These are phyloP conservation scores for Boletus sp. DNA, from an alignment of 1,284 basidiomycete genomes.

Conservation along the genomic window DNA sequence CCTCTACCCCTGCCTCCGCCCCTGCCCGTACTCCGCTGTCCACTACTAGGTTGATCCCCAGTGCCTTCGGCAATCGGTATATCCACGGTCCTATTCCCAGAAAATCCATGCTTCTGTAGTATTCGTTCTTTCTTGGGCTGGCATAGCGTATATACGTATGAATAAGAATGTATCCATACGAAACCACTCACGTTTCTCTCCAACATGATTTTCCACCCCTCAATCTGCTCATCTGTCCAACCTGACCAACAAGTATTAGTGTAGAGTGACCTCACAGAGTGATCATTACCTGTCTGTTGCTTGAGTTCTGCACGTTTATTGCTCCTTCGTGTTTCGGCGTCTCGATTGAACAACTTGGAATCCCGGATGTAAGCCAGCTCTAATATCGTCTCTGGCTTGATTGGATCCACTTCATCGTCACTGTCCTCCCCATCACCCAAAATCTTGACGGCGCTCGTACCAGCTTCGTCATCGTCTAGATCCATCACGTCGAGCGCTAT, in stretches of 20 bases:
- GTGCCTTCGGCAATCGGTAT: constrained; percentile 21
- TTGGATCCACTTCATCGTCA: constrained; percentile 42
- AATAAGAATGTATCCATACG: constrained; percentile 14
- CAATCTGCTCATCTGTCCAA: constrained; percentile 80
- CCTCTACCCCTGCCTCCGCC: constrained; percentile 39
- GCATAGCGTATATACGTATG: constrained; percentile 10
- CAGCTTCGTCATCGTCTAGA: constrained; percentile 54
- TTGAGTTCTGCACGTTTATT: constrained; percentile 67
- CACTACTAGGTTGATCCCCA: constrained; percentile 21
- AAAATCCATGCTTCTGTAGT: constrained; percentile 72
- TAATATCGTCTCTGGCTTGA: constrained; percentile 62
- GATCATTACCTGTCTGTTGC: constrained; percentile 58
- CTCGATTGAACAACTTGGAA: constrained; percentile 76
- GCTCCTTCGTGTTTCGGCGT: constrained; percentile 68
- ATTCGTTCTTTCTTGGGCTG: constrained; percentile 78
- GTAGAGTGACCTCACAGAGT: background rate
- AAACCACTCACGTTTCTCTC: constrained; percentile 71
- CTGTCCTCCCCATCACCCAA: constrained; percentile 65
- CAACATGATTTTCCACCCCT: constrained; percentile 88
- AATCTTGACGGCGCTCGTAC: constrained; percentile 44
- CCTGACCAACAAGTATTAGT: constrained; percentile 42
- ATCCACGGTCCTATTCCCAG: constrained; percentile 54
- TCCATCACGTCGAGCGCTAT: constrained; percentile 41
- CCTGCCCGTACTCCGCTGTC: too few species aligned
- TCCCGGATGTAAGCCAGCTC: constrained; percentile 78